These are phyloP conservation scores for Allantophomopsis cytisporea DNA, from an alignment of 2,329 filamentous ascomycete genomes.

Conservation along the genomic window DNA sequence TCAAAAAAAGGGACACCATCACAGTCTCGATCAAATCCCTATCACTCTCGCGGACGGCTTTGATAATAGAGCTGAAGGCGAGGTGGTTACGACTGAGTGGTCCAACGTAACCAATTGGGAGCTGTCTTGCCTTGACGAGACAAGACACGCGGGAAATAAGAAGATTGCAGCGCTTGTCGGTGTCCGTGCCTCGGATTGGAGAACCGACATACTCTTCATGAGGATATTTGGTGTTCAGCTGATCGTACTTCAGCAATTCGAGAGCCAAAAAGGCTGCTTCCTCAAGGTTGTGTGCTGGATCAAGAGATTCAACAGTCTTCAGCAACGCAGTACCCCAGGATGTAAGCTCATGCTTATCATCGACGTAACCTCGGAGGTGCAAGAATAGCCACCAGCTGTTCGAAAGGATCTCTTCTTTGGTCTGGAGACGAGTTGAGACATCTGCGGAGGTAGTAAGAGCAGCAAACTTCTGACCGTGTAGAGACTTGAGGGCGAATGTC, in stretches of 20 bases:
- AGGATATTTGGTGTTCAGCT: conserved; percentile 58
- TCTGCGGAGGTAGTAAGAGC: conserved; percentile 42
- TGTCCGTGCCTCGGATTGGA: conserved; percentile 43
- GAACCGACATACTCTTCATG: conserved; percentile 40
- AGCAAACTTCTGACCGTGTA: conserved; percentile 58
- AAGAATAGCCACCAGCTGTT: conserved; percentile 83
- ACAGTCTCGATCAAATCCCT: conserved; percentile 78
- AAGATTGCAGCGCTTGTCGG: conserved; percentile 66
- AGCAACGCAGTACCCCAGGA: conserved; percentile 72
- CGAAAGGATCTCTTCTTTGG: conserved; percentile 55
- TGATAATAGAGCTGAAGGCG: conserved; percentile 72
- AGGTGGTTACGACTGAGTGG: conserved; percentile 84
- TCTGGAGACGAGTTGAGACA: conserved; percentile 26
- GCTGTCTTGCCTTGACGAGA: conserved; percentile 69
- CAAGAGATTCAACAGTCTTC: conserved; percentile 49
- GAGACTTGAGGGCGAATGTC: conserved; percentile 48
- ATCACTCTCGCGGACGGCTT: conserved; percentile 63
- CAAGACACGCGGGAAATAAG: conserved; percentile 80
- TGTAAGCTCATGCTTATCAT: conserved; percentile 67
- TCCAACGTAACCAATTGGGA: conserved; percentile 82
- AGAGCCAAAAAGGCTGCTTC: conserved; percentile 74
- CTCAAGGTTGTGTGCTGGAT: conserved; percentile 43
- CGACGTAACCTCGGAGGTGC: conserved; percentile 75
- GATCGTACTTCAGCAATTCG: conserved; percentile 67
- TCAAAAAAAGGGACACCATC: conserved; percentile 66